Percentiles rank a stretch among this genome's conserved stretches.
These are phyloP conservation scores for Chlamydomonas incerta DNA, from an alignment of 139 green algal genomes.

Conservation along the genomic window DNA sequence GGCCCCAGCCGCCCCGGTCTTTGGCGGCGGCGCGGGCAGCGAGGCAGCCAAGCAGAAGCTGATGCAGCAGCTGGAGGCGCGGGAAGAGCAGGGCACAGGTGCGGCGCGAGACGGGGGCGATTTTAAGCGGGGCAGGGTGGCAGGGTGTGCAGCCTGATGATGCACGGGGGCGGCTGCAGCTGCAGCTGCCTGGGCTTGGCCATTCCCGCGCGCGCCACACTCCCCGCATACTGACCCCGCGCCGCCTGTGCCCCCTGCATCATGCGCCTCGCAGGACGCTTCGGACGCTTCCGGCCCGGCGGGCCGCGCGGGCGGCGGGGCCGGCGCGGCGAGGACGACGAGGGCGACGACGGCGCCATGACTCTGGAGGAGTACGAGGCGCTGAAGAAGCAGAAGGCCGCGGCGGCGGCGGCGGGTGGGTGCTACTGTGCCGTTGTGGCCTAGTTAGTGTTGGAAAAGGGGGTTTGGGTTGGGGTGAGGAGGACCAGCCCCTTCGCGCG, in stretches of 20 bases:
- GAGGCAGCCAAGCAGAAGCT: constrained; percentile 45
- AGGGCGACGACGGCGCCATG: constrained; percentile 43
- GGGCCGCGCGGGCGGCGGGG: constrained; percentile 30
- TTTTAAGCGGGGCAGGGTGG: no score
- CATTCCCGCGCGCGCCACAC: no score
- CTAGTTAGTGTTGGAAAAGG: neutral
- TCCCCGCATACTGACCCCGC: no score
- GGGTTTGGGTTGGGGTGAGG: no score
- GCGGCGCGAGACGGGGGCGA: neutral
- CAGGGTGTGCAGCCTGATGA: no score
- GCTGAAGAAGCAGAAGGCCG: neutral
- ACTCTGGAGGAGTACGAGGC: constrained; percentile 71
- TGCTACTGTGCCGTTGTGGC: neutral
- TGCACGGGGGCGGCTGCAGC: no score
- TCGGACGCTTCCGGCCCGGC: constrained; percentile 22
- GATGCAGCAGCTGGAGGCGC: constrained; percentile 47
- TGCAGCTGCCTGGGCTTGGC: no score
- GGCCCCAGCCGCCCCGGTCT: constrained; percentile 24
- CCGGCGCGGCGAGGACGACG: constrained; percentile 53
- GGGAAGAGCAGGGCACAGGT: constrained; percentile 23
- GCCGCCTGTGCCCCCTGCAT: no score
- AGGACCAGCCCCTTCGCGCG: no score
- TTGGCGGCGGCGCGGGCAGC: neutral
- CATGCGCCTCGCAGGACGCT: constrained; percentile 16
- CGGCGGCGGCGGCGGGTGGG: constrained; percentile 6